phyloP scores from a whole-genome alignment of 2,329 filamentous ascomycete genomes.

The Microthyrium microscopicum region DNA sequence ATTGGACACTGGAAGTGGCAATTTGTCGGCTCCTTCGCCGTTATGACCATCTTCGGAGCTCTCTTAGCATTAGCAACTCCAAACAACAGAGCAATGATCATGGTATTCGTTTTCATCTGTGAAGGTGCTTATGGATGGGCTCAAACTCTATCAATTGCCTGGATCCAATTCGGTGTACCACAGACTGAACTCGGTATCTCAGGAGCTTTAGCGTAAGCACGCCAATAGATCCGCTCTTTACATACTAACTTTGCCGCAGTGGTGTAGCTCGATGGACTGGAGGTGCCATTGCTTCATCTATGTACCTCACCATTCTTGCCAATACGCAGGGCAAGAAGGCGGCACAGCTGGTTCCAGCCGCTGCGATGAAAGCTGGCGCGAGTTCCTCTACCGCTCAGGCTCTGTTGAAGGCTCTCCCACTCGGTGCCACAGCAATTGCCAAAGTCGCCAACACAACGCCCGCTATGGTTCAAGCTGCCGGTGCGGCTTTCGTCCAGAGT shows the following conservation, averaged over 20 bases:
- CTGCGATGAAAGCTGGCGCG: constrained; percentile 8
- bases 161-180: constrained; percentile 32
- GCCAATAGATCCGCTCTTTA: constrained; percentile 8
- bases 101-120: constrained; percentile 30
- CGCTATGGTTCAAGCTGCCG: constrained; percentile 7
- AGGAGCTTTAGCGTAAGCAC: constrained; percentile 27
- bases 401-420: constrained; percentile 13
- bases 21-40: constrained; percentile 24
- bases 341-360: constrained; percentile 11
- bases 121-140: constrained; percentile 31
- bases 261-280: constrained; percentile 28
- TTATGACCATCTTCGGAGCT: constrained; percentile 33
- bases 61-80: constrained; percentile 28
- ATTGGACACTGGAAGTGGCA: constrained; percentile 33
- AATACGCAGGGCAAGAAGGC: constrained; percentile 15
- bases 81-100: constrained; percentile 27
- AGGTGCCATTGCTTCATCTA: constrained; percentile 24
- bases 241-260: constrained; percentile 5
- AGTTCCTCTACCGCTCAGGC: constrained; percentile 10
- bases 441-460: constrained; percentile 11
- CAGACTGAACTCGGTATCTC: constrained; percentile 31
- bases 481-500: neutral
- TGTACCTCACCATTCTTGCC: constrained; percentile 27
- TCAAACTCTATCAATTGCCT: constrained; percentile 31
- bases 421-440: constrained; percentile 10